phyloP scores from a whole-genome alignment of 2,329 filamentous ascomycete species.

The Keithomyces neogunnii region DNA sequence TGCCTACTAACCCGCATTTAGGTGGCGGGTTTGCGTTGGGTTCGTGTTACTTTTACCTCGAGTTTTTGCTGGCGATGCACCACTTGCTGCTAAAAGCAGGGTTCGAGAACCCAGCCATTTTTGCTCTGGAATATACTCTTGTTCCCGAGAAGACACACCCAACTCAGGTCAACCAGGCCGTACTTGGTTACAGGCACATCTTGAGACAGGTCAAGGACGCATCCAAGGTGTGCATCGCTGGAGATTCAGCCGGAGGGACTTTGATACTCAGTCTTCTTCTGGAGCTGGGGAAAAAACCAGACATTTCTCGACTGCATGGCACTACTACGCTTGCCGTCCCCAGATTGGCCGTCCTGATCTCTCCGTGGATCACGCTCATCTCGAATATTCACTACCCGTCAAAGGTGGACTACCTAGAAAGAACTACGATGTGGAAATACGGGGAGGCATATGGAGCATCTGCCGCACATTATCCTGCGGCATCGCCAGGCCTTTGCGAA shows the following conservation, averaged over 20 bases:
- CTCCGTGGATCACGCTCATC: conserved; percentile 70
- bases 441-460: conserved; percentile 56
- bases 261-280: conserved; percentile 66
- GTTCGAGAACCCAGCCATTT: conserved; percentile 68
- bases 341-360: conserved; percentile 62
- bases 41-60: conserved; percentile 74
- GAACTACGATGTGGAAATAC: conserved; percentile 57
- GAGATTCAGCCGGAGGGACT: conserved; percentile 73
- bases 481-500: conserved; percentile 62
- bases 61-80: conserved; percentile 70
- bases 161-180: conserved; percentile 60
- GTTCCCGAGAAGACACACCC: conserved; percentile 69
- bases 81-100: conserved; percentile 54
- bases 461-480: conserved; percentile 25
- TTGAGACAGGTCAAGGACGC: conserved; percentile 49
- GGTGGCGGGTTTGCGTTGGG: conserved; percentile 81
- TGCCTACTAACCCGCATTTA: conserved; percentile 17
- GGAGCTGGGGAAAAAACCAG: conserved; percentile 40
- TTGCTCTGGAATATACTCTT: conserved; percentile 72
- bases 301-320: background rate
- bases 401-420: conserved; percentile 66
- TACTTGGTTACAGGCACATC: conserved; percentile 64
- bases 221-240: conserved; percentile 59
- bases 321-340: conserved; percentile 21
- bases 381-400: conserved; percentile 61